These are phyloP conservation scores for Populus simonii DNA, from an alignment of 345 rosid genomes.

Conservation along the genomic window DNA sequence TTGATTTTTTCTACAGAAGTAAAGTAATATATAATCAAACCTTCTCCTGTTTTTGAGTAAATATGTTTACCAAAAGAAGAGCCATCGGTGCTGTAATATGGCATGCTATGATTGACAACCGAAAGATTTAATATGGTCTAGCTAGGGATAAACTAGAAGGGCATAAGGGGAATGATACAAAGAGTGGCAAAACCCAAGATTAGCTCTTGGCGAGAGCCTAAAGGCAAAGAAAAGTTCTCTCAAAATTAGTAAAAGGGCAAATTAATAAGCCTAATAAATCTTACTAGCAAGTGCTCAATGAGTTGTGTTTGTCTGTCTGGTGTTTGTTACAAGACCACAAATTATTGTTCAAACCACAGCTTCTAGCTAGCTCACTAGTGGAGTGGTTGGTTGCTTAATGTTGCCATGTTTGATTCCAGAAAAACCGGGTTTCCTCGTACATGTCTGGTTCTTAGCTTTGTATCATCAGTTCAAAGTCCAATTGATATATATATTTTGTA, in stretches of 20 bases:
- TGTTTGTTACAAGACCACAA: constrained; percentile 10
- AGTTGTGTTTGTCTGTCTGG: constrained; percentile 45
- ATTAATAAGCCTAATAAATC: constrained; percentile 8
- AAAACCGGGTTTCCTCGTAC: constrained; percentile 44
- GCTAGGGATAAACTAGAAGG: neutral
- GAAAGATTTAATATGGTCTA: neutral
- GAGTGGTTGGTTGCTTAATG: constrained; percentile 50
- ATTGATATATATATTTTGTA: neutral
- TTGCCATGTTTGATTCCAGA: constrained; percentile 58
- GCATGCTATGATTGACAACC: constrained; percentile 15
- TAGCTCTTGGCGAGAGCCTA: constrained; percentile 7
- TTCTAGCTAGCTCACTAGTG: constrained; percentile 29
- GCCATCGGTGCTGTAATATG: neutral
- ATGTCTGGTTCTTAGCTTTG: constrained; percentile 10
- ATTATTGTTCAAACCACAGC: constrained; percentile 15
- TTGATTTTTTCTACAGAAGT: neutral
- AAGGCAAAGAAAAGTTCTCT: constrained; percentile 32
- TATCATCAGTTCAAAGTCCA: neutral
- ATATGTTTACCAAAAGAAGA: constrained; percentile 11
- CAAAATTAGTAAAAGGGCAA: constrained; percentile 27
- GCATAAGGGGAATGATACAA: neutral
- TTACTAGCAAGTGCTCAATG: constrained; percentile 36
- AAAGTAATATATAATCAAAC: neutral
- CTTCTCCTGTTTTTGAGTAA: constrained; percentile 8
- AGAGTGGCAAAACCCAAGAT: constrained; percentile 16